phyloP scores from a whole-genome alignment of 305 asterid genomes.

The Stenogyne calaminthoides region DNA sequence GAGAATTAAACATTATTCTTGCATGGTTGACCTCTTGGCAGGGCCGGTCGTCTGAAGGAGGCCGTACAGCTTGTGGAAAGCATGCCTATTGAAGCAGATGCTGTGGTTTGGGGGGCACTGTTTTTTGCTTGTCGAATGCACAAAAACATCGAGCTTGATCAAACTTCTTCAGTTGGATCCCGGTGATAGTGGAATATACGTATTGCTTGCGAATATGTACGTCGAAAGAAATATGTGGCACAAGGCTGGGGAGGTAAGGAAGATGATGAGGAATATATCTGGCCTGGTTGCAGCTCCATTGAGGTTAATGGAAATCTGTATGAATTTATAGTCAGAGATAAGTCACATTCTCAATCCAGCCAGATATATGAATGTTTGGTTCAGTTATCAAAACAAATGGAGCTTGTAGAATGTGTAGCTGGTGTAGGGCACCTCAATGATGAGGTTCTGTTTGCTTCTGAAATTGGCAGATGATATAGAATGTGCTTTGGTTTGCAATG shows the following conservation, averaged over 20 bases:
- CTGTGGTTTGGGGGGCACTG: conserved; percentile 77
- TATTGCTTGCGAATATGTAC: conserved; percentile 72
- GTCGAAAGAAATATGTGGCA: conserved; percentile 60
- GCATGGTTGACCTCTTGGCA: conserved; percentile 75
- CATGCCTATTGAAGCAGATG: conserved; percentile 73
- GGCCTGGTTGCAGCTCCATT: conserved; percentile 87
- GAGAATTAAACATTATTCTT: conserved; percentile 58
- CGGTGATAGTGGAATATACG: conserved; percentile 66
- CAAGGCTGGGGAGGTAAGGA: conserved; percentile 59
- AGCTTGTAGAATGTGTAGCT: conserved; percentile 35
- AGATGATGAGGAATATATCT: conserved; percentile 66
- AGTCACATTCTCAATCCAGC: conserved; percentile 44
- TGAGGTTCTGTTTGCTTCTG: not conserved
- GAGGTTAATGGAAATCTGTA: conserved; percentile 58
- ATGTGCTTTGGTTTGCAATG: not conserved
- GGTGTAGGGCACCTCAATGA: conserved; percentile 1
- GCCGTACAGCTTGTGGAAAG: conserved; percentile 55
- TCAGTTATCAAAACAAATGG: conserved; percentile 51
- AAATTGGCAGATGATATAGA: too few relatives aligned
- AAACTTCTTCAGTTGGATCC: conserved; percentile 76
- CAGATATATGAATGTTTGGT: conserved; percentile 54
- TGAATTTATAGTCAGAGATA: conserved; percentile 66
- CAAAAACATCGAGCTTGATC: conserved; percentile 53
- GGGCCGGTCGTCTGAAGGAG: conserved; percentile 63
- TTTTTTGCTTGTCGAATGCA: conserved; percentile 68